These are phyloP conservation scores for Phascolomyces articulosus DNA, from an alignment of 371 early-diverging fungal genomes.

Conservation along the genomic window DNA sequence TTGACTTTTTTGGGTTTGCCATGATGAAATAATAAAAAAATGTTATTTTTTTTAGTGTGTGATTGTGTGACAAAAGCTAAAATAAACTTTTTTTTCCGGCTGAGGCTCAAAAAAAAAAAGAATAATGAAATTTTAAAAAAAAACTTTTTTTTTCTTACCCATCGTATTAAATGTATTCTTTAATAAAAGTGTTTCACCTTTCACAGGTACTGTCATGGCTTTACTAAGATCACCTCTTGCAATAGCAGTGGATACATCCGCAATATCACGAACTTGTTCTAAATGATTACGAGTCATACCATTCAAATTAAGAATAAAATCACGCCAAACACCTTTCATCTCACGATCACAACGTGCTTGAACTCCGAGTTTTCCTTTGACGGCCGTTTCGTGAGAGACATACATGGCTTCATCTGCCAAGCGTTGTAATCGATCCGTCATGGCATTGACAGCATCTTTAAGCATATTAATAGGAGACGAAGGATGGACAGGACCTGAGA, in stretches of 20 bases:
- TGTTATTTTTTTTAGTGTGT: background rate
- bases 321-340: conserved; percentile 72
- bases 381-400: conserved; percentile 67
- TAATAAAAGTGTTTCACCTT: conserved; percentile 71
- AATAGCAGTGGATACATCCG: conserved; percentile 73
- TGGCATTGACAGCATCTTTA: conserved; percentile 65
- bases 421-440: conserved; percentile 62
- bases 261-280: conserved; percentile 76
- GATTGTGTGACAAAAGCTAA: background rate
- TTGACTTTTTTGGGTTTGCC: conserved; percentile 29
- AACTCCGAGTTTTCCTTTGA: conserved; percentile 69
- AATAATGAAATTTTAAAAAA: background rate
- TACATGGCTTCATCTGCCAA: conserved; percentile 62
- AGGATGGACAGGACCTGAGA: conserved; percentile 28
- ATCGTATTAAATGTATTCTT: conserved; percentile 77
- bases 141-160: conserved; percentile 51
- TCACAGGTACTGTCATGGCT: conserved; percentile 67
- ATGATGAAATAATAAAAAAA: no score
- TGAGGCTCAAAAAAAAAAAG: no score
- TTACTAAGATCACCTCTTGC: conserved; percentile 73
- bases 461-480: conserved; percentile 47
- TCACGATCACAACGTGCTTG: conserved; percentile 60
- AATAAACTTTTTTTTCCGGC: background rate
- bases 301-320: conserved; percentile 71
- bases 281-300: conserved; percentile 67